phyloP scores from a whole-genome alignment of 2,329 filamentous ascomycete genomes.

The Pseudogymnoascus sp. region DNA sequence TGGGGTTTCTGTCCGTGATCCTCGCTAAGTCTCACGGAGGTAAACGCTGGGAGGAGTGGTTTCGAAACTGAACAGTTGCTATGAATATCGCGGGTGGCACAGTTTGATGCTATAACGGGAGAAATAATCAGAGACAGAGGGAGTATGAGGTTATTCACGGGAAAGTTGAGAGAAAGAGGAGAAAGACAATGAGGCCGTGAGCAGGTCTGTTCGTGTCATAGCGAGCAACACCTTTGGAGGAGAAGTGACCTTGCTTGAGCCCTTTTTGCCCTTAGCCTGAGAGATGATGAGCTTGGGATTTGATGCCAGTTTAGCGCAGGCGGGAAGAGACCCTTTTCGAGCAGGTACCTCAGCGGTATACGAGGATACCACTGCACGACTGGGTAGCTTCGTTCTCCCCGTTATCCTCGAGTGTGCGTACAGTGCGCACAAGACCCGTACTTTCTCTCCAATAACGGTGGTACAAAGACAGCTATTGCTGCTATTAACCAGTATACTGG shows the following conservation, averaged over 20 bases:
- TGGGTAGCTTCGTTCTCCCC: neutral
- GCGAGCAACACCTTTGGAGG: neutral
- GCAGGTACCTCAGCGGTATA: neutral
- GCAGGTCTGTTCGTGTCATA: neutral
- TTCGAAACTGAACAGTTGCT: neutral
- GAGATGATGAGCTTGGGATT: neutral
- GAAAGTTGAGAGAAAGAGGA: neutral
- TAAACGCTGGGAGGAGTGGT: neutral
- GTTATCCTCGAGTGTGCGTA: neutral
- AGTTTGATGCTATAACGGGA: neutral
- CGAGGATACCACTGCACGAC: neutral
- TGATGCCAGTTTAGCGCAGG: constrained; percentile 1
- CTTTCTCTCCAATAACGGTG: neutral
- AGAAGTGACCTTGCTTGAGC: neutral
- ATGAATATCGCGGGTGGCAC: neutral
- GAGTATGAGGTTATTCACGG: neutral
- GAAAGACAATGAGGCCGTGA: neutral
- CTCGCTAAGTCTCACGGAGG: neutral
- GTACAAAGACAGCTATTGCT: neutral
- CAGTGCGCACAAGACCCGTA: neutral
- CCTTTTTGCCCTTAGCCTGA: neutral
- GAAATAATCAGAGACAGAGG: neutral
- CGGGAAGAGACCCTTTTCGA: neutral
- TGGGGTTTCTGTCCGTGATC: neutral
- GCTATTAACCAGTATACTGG: neutral